A percentile compares a stretch with the other conserved stretches of the same genome.
Evolutionary conservation across 352 stramenopile genomes (phyloP).

Genomic region (Phytophthora gonapodyides): DNA sequence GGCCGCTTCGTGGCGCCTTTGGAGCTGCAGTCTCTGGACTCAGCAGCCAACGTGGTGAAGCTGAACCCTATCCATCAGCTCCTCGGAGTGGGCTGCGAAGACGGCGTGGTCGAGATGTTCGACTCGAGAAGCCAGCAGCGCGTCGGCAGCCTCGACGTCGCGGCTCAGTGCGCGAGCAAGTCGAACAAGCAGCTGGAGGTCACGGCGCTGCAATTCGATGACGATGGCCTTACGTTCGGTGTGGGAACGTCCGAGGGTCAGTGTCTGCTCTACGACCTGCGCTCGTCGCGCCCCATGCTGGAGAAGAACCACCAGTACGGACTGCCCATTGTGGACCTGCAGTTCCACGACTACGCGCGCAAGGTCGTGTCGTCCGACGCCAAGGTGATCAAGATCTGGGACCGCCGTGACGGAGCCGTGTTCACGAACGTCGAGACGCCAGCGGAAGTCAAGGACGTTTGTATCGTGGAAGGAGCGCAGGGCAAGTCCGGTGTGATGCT

Average conservation of each 20-base stretch:
- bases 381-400: slow-evolving; percentile 99
- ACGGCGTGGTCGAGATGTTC: slow-evolving; percentile 96
- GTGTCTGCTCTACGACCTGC: slow-evolving; percentile 96
- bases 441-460: slow-evolving; percentile 96
- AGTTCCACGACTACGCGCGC: slow-evolving; percentile 91
- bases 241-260: slow-evolving; percentile 94
- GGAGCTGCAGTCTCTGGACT: slow-evolving; percentile 49
- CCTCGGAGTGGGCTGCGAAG: slow-evolving; percentile 91
- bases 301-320: slow-evolving; percentile 98
- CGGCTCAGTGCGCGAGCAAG: slow-evolving; percentile 32
- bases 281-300: slow-evolving; percentile 93
- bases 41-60: slow-evolving; percentile 88
- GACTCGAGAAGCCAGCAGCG: slow-evolving; percentile 88
- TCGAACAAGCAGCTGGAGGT: slow-evolving; percentile 74
- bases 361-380: slow-evolving; percentile 96
- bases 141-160: slow-evolving; percentile 71
- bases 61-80: slow-evolving; percentile 93
- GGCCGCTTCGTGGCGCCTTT: slow-evolving; percentile 94
- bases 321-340: slow-evolving; percentile 94
- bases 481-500: slow-evolving; percentile 96
- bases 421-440: slow-evolving; percentile 98
- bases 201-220: slow-evolving; percentile 95
- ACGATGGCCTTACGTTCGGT: slow-evolving; percentile 94
- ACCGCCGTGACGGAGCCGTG: slow-evolving; percentile 86
- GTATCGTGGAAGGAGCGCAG: slow-evolving; percentile 90